Percentiles rank a stretch among this genome's conserved stretches.
Conservation (phyloP, 257 asterid genomes). For the Penstemon barbatus region DNA sequence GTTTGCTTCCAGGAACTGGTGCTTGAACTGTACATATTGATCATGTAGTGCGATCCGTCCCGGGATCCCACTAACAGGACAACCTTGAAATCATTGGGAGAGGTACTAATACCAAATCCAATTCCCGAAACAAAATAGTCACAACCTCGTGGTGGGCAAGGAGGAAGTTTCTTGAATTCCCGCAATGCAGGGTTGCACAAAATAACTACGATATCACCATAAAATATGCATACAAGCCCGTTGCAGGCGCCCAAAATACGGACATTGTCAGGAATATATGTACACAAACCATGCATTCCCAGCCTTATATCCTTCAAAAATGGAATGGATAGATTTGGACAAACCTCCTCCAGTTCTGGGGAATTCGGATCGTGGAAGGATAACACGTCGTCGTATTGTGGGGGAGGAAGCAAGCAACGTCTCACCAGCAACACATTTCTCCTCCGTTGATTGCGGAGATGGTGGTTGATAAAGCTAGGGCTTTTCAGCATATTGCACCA, state of each 20-base stretch:
- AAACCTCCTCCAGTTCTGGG: neutral
- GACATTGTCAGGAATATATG: too few species aligned
- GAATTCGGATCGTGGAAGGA: constrained; percentile 1
- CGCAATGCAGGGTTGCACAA: neutral
- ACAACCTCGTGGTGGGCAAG: neutral
- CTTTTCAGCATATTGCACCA: neutral
- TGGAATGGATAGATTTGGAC: neutral
- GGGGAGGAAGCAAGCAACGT: neutral
- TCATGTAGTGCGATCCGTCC: neutral
- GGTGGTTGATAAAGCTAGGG: neutral
- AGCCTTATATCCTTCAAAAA: too few species aligned
- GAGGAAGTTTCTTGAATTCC: neutral
- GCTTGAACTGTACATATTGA: neutral
- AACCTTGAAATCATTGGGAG: neutral
- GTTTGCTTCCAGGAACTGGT: neutral
- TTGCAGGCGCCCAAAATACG: neutral
- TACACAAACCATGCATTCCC: too few species aligned
- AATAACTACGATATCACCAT: neutral
- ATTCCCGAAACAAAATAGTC: neutral
- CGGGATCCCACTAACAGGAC: neutral
- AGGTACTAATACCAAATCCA: neutral
- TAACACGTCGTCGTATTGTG: neutral
- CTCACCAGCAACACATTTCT: neutral
- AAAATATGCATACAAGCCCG: neutral
- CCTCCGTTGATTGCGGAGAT: neutral